Percentiles rank a stretch among this genome's conserved stretches.
phyloP scores from a whole-genome alignment of 83 land plant species.

The Picea abies region DNA sequence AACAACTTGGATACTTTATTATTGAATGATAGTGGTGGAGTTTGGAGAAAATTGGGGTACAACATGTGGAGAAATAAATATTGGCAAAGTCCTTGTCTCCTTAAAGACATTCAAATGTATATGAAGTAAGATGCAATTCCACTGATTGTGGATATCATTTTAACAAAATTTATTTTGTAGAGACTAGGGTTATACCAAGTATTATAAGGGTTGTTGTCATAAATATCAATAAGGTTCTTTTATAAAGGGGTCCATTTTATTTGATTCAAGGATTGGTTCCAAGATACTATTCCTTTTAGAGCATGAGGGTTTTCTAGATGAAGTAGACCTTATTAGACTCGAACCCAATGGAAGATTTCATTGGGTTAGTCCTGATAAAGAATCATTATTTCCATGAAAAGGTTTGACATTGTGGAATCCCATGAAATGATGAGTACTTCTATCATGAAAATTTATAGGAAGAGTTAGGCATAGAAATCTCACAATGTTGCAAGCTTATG shows the following conservation, averaged over 20 bases:
- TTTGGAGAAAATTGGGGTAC: too few species aligned
- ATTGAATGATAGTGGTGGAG: too few species aligned
- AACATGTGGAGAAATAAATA: too few species aligned
- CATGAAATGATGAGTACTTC: too few species aligned
- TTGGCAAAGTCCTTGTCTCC: too few species aligned
- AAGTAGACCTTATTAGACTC: constrained; percentile 28
- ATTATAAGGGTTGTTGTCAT: constrained; percentile 25
- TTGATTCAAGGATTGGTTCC: constrained; percentile 19
- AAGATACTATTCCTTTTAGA: constrained; percentile 13
- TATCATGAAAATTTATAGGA: too few species aligned
- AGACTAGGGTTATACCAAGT: constrained; percentile 20
- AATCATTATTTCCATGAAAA: constrained; percentile 43
- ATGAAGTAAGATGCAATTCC: too few species aligned
- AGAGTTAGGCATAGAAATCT: too few species aligned
- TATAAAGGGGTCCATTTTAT: constrained; percentile 57
- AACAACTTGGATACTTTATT: too few species aligned
- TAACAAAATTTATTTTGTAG: constrained; percentile 13
- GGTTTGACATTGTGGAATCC: constrained; percentile 19
- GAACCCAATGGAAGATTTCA: constrained; percentile 42
- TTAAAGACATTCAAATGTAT: too few species aligned
- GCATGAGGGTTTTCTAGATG: constrained; percentile 22
- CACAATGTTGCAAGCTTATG: too few species aligned
- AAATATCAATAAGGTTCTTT: constrained; percentile 38
- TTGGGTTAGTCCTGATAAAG: constrained; percentile 39
- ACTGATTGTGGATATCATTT: too few species aligned